Percentiles rank a stretch among this genome's conserved stretches.
Evolutionary conservation across 2,329 filamentous ascomycete genomes (phyloP).

Genomic region (Alternaria dauci): DNA sequence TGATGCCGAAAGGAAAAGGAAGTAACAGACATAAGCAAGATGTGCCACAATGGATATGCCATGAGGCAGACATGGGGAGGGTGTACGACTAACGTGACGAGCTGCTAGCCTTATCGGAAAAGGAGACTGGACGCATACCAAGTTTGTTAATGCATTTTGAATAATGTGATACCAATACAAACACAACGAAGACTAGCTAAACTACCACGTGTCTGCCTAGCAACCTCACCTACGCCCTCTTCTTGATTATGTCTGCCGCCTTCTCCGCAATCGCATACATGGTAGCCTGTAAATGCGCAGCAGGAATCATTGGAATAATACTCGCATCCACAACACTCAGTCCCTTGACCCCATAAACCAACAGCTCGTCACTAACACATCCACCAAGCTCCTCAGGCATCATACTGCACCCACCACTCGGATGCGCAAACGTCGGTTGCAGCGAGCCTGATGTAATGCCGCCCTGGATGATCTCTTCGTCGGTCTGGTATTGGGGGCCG

Average conservation of each 20-base stretch:
- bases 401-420: conserved; percentile 28
- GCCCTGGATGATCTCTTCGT: conserved; percentile 22
- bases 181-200: not conserved
- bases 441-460: conserved; percentile 10
- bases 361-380: conserved; percentile 21
- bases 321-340: conserved; percentile 40
- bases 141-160: not conserved
- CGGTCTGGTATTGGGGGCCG: conserved; percentile 22
- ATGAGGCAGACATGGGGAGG: not conserved
- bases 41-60: not conserved
- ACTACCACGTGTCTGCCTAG: not conserved
- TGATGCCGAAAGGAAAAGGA: not conserved
- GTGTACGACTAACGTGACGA: not conserved
- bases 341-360: conserved; percentile 29
- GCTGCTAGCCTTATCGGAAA: not conserved
- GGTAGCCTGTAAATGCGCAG: conserved; percentile 33
- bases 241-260: conserved; percentile 9
- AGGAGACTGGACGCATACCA: not conserved
- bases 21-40: not conserved
- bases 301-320: conserved; percentile 28
- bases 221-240: not conserved
- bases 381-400: conserved; percentile 32
- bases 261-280: conserved; percentile 13
- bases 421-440: conserved; percentile 26
- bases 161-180: not conserved